Percentiles rank a stretch among this genome's conserved stretches.
Conservation (phyloP, 2,329 filamentous ascomycete genomes). For the Hypoxylon sp. region DNA sequence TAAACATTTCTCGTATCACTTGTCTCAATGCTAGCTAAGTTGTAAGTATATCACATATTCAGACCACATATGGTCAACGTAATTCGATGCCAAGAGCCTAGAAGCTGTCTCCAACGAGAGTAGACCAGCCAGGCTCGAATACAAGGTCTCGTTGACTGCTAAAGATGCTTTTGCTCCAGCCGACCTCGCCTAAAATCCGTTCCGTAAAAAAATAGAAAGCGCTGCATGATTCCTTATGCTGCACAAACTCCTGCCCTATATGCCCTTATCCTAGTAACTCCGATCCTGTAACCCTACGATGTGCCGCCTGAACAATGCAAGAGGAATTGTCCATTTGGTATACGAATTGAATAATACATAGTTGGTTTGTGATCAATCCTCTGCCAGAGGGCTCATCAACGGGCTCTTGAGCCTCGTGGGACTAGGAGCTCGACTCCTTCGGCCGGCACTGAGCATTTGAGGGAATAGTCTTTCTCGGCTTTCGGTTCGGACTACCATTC, state of each 20-base stretch:
- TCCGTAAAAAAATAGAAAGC: conserved; percentile 5
- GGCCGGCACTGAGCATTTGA: conserved; percentile 63
- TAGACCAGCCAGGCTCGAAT: too few relatives aligned
- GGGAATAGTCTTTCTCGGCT: conserved; percentile 80
- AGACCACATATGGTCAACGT: conserved; percentile 14
- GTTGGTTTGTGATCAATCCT: conserved; percentile 49
- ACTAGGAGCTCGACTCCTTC: conserved; percentile 65
- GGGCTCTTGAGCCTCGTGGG: conserved; percentile 68
- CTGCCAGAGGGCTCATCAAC: conserved; percentile 59
- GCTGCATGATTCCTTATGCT: conserved; percentile 1
- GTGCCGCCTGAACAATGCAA: conserved; percentile 21
- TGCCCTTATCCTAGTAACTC: conserved; percentile 26
- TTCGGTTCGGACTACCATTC: conserved; percentile 82
- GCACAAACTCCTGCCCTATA: conserved; percentile 25
- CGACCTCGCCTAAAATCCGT: conserved; percentile 13
- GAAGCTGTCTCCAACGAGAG: conserved; percentile 8
- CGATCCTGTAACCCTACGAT: conserved; percentile 18
- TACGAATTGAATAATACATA: conserved; percentile 31
- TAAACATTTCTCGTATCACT: too few relatives aligned
- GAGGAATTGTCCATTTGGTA: conserved; percentile 7
- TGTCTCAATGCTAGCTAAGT: too few relatives aligned
- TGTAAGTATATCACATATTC: conserved; percentile 21
- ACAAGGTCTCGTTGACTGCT: conserved; percentile 9
- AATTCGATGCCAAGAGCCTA: conserved; percentile 5
- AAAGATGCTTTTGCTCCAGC: conserved; percentile 18